phyloP scores from a whole-genome alignment of 202 grass and related monocot species.

The Schoenoplectus tabernaemontani region DNA sequence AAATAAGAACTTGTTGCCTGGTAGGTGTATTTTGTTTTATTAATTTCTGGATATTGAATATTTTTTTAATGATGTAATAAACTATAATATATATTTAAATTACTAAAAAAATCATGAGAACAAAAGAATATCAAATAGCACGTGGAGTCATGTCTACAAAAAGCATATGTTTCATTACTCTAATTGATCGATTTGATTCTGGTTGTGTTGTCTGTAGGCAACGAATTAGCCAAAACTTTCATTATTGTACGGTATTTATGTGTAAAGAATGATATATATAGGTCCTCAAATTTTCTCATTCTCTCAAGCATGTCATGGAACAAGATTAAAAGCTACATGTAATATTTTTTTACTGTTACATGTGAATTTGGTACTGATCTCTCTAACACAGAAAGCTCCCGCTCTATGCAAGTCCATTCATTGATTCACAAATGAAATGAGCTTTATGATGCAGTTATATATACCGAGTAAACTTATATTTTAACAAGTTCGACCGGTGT shows the following conservation, averaged over 20 bases:
- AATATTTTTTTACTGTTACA: not conserved
- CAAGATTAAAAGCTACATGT: not conserved
- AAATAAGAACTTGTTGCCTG: too few species aligned
- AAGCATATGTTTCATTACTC: not conserved
- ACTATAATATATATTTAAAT: too few species aligned
- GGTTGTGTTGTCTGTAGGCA: not conserved
- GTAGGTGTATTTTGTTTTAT: too few species aligned
- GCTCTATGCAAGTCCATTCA: not conserved
- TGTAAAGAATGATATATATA: not conserved
- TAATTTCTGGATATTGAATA: too few species aligned
- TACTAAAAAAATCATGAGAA: not conserved
- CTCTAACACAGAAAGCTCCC: not conserved
- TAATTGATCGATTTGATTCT: not conserved
- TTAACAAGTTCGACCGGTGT: too few species aligned
- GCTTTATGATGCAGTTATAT: too few species aligned
- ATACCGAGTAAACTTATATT: too few species aligned
- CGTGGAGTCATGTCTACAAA: not conserved
- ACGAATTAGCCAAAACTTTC: conserved; percentile 22
- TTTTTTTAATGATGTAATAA: too few species aligned
- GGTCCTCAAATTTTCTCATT: not conserved
- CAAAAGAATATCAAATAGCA: not conserved
- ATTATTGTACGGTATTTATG: not conserved
- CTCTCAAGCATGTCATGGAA: conserved; percentile 7
- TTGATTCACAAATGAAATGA: not conserved
- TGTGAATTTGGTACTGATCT: not conserved